phyloP scores from a whole-genome alignment of 192 early-diverging fungal species.

The Lobosporangium transversale region DNA sequence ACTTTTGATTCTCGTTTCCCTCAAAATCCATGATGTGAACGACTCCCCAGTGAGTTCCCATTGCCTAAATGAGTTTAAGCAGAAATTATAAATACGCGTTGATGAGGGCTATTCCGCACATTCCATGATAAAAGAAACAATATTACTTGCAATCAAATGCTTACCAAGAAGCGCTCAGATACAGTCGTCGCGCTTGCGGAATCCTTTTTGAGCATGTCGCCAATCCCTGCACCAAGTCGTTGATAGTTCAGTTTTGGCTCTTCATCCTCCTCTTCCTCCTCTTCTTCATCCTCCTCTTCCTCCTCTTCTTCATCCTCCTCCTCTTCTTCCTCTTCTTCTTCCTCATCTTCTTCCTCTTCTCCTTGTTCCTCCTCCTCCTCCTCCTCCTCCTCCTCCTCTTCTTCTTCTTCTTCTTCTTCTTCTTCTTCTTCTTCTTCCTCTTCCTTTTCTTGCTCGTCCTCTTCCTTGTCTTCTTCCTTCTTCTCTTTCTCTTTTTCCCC shows the following conservation, averaged over 20 bases:
- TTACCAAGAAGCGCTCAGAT: slow-evolving; percentile 86
- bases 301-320: slow-evolving; percentile 62
- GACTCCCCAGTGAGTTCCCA: slow-evolving; percentile 93
- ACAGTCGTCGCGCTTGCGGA: slow-evolving; percentile 84
- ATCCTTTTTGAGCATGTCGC: slow-evolving; percentile 85
- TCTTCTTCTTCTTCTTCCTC: slow-evolving; percentile 47
- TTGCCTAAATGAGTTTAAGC: slow-evolving; percentile 55
- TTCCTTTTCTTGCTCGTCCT: slow-evolving; percentile 46
- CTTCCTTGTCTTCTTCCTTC: slow-evolving; percentile 35
- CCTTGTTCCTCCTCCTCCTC: slow-evolving; percentile 23
- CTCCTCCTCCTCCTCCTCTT: slow-evolving; percentile 26
- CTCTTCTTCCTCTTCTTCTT: slow-evolving; percentile 43
- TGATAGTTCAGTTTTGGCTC: slow-evolving; percentile 95
- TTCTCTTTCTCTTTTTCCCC: slow-evolving; percentile 4
- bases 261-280: slow-evolving; percentile 79
- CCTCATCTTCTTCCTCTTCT: slow-evolving; percentile 43
- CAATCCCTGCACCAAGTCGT: slow-evolving; percentile 79
- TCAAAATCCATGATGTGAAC: slow-evolving; percentile 92
- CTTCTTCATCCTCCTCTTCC: slow-evolving; percentile 51
- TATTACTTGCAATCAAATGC: neutral
- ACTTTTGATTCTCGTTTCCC: slow-evolving; percentile 90
- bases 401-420: slow-evolving; percentile 58
- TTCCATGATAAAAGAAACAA: neutral
- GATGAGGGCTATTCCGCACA: neutral
- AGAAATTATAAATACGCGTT: neutral